A percentile compares a stretch with the other conserved stretches of the same genome.
phyloP scores from a whole-genome alignment of 257 asterid species.

The Nyctanthes arbortristis region DNA sequence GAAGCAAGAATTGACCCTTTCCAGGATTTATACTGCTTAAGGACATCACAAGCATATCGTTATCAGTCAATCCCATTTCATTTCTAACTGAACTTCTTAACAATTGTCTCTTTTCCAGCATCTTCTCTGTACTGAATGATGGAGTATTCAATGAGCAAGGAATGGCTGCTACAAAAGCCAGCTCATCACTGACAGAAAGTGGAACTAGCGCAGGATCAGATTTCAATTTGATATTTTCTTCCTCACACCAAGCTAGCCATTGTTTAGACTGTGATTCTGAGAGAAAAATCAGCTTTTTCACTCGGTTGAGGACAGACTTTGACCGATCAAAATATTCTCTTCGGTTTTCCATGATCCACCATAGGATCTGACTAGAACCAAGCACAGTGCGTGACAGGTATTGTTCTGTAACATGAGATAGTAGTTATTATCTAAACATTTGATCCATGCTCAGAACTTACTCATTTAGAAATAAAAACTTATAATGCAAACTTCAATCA shows the following conservation, averaged over 20 bases:
- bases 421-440: neutral
- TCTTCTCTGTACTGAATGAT: constrained; percentile 63
- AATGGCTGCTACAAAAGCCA: constrained; percentile 90
- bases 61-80: constrained; percentile 84
- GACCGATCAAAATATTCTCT: constrained; percentile 88
- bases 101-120: constrained; percentile 66
- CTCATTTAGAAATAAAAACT: neutral
- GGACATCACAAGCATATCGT: constrained; percentile 73
- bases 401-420: constrained; percentile 55
- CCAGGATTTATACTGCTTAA: constrained; percentile 95
- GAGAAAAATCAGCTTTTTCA: constrained; percentile 80
- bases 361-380: constrained; percentile 86
- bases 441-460: neutral
- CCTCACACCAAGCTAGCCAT: constrained; percentile 93
- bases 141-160: constrained; percentile 77
- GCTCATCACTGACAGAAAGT: constrained; percentile 92
- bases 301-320: constrained; percentile 74
- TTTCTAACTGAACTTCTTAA: constrained; percentile 68
- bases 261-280: constrained; percentile 80
- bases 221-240: constrained; percentile 74
- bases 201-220: constrained; percentile 76
- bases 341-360: constrained; percentile 99
- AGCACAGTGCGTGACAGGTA: constrained; percentile 82
- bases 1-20: constrained; percentile 86
- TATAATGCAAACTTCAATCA: neutral